A percentile compares a stretch with the other conserved stretches of the same genome.
phyloP scores from a whole-genome alignment of 257 asterid genomes.

The Primulina eburnea region DNA sequence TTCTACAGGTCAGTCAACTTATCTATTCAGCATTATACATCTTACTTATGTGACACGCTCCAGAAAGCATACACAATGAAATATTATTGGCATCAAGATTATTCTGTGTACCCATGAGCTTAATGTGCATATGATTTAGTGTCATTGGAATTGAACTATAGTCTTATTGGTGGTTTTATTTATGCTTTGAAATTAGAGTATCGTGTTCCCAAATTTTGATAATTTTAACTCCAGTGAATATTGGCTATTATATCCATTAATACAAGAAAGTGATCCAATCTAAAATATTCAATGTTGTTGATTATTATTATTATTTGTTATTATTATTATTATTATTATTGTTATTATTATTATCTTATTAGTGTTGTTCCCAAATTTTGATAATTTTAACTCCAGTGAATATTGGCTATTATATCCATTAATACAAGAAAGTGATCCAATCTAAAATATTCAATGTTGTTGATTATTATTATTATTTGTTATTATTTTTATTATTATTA shows the following conservation, averaged over 20 bases:
- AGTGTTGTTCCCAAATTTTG: neutral
- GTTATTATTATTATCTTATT: too few relatives aligned
- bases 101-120: neutral
- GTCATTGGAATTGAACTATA: neutral
- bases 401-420: neutral
- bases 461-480: too few relatives aligned
- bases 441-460: neutral
- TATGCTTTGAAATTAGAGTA: neutral
- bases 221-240: neutral
- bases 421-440: neutral
- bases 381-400: neutral
- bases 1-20: slow-evolving; percentile 62
- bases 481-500: too few relatives aligned
- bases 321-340: too few relatives aligned
- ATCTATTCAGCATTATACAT: slow-evolving; percentile 1
- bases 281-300: neutral
- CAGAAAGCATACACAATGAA: neutral
- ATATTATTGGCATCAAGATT: neutral
- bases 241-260: neutral
- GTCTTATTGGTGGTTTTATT: neutral
- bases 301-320: too few relatives aligned
- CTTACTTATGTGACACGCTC: neutral
- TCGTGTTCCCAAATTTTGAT: neutral
- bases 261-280: neutral
- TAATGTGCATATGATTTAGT: neutral